Evolutionary conservation across 2,329 filamentous ascomycete genomes (phyloP).

Genomic region (Spiromastix sp.): DNA sequence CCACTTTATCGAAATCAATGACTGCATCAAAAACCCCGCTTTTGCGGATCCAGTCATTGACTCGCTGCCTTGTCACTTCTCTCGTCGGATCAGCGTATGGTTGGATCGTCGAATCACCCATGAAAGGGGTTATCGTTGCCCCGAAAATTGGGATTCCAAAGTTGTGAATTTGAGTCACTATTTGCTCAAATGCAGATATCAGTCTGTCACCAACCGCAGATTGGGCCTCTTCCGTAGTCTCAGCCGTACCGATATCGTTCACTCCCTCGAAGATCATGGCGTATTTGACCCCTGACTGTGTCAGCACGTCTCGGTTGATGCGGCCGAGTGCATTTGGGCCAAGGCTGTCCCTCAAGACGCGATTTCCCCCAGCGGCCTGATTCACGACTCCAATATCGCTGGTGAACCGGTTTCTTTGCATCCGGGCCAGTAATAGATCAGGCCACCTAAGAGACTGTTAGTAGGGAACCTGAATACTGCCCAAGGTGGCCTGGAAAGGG

Average conservation of each 20-base stretch:
- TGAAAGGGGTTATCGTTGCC: constrained; percentile 58
- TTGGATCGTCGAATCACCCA: constrained; percentile 30
- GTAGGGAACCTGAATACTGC: neutral
- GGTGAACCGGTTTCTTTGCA: constrained; percentile 38
- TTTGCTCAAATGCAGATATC: constrained; percentile 49
- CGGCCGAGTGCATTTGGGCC: constrained; percentile 52
- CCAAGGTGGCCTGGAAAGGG: neutral
- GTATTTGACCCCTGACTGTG: constrained; percentile 48
- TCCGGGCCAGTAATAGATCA: constrained; percentile 42
- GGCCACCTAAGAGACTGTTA: constrained; percentile 37
- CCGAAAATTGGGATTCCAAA: constrained; percentile 48
- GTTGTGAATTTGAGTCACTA: constrained; percentile 44
- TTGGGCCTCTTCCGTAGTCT: constrained; percentile 36
- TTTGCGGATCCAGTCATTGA: constrained; percentile 53
- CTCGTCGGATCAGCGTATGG: constrained; percentile 45
- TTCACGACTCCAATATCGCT: constrained; percentile 49
- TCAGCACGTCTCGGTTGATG: constrained; percentile 54
- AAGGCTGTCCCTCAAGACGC: constrained; percentile 50
- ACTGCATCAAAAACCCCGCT: constrained; percentile 49
- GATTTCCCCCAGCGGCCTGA: constrained; percentile 60
- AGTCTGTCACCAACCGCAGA: constrained; percentile 39
- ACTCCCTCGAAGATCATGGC: constrained; percentile 59
- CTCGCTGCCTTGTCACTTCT: constrained; percentile 45
- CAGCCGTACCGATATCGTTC: constrained; percentile 53
- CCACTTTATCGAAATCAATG: constrained; percentile 51